Percentiles rank a stretch among this genome's conserved stretches.
Conservation (phyloP, 495 filamentous ascomycete genomes). For the Penicillium maclennaniae region DNA sequence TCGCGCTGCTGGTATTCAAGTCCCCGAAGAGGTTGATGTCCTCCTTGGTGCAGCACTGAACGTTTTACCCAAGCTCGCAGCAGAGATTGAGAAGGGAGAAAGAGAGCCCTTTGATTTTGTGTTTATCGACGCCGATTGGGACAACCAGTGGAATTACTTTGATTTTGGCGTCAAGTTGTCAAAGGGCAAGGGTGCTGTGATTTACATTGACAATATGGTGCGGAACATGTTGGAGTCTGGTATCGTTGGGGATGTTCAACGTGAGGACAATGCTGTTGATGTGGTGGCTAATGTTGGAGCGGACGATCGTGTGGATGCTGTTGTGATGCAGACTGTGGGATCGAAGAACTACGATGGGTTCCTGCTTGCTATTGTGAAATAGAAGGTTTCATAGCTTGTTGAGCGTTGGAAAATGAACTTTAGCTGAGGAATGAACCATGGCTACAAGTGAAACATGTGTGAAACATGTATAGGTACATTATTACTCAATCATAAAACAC, state of each 20-base stretch:
- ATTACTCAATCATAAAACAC: no score
- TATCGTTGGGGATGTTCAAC: neutral
- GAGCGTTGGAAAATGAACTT: no score
- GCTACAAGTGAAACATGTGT: no score
- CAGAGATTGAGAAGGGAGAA: conserved; percentile 21
- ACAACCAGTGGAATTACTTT: conserved; percentile 48
- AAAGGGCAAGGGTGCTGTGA: conserved; percentile 33
- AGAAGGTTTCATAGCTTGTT: no score
- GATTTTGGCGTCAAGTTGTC: conserved; percentile 27
- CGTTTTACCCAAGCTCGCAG: conserved; percentile 35
- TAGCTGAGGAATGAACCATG: no score
- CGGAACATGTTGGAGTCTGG: conserved; percentile 18
- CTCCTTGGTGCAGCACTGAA: conserved; percentile 44
- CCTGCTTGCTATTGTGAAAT: conserved; percentile 28
- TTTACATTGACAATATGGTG: conserved; percentile 52
- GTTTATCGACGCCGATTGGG: conserved; percentile 51
- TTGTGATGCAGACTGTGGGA: conserved; percentile 48
- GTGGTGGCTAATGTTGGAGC: conserved; percentile 45
- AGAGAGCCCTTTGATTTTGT: conserved; percentile 45
- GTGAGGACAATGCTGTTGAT: neutral
- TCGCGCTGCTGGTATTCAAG: conserved; percentile 15
- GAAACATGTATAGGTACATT: no score
- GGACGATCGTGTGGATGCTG: conserved; percentile 42
- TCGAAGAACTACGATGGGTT: conserved; percentile 54
- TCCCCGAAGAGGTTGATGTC: conserved; percentile 37